Percentiles rank a stretch among this genome's conserved stretches.
These are phyloP conservation scores for Thelonectria rubi DNA, from an alignment of 2,329 filamentous ascomycete genomes.

Conservation along the genomic window DNA sequence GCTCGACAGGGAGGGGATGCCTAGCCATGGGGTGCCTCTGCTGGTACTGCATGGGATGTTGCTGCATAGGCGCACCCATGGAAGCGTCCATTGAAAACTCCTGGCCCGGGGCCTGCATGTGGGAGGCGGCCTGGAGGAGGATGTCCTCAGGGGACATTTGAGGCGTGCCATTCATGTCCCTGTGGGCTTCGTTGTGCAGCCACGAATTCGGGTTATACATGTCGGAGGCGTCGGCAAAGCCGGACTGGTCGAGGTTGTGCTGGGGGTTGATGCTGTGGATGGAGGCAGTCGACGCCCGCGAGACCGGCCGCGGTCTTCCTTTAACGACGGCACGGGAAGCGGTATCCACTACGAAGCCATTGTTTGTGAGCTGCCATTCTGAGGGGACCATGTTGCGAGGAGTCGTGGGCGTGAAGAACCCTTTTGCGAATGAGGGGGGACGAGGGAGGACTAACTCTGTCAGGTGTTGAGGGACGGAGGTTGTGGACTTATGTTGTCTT, in stretches of 20 bases:
- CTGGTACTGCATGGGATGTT: constrained; percentile 54
- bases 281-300: constrained; percentile 65
- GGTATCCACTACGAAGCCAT: constrained; percentile 40
- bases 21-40: constrained; percentile 52
- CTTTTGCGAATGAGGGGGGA: constrained; percentile 22
- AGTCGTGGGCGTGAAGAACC: constrained; percentile 15
- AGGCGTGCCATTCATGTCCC: constrained; percentile 53
- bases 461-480: constrained; percentile 44
- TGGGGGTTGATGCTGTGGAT: constrained; percentile 64
- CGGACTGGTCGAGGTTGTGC: constrained; percentile 59
- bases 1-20: constrained; percentile 64
- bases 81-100: constrained; percentile 60
- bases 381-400: constrained; percentile 23
- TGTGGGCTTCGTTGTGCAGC: constrained; percentile 57
- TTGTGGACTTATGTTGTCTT: constrained; percentile 39
- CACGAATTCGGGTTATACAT: constrained; percentile 59
- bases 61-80: constrained; percentile 54
- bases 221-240: constrained; percentile 54
- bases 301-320: constrained; percentile 61
- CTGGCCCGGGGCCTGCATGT: constrained; percentile 62
- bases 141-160: constrained; percentile 67
- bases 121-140: constrained; percentile 65
- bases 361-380: constrained; percentile 29
- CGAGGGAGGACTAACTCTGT: constrained; percentile 46
- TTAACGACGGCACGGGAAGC: constrained; percentile 48